phyloP scores from a whole-genome alignment of 75 land plant genomes.

The Sequoiadendron giganteum region DNA sequence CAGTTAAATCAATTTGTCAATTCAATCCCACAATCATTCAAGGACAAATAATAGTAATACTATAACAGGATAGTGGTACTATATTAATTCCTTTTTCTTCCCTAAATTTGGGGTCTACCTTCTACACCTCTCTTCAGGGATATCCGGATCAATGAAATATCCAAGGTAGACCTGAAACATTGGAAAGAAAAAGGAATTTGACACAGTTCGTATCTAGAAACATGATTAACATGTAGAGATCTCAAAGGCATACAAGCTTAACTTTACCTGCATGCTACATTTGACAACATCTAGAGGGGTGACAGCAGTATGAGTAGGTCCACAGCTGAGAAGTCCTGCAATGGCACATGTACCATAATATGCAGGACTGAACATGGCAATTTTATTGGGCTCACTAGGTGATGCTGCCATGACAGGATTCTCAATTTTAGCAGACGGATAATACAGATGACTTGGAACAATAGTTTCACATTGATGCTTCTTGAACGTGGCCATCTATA shows the following conservation, averaged over 20 bases:
- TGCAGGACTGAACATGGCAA: constrained; percentile 32
- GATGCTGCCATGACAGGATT: not conserved
- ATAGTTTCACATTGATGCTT: not conserved
- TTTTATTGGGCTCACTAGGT: constrained; percentile 18
- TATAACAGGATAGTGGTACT: not conserved
- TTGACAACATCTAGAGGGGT: constrained; percentile 47
- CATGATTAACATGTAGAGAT: not conserved
- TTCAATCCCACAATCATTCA: not conserved
- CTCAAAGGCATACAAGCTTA: not conserved
- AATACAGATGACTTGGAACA: not conserved
- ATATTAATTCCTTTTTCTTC: too few relatives aligned
- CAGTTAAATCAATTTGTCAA: not conserved
- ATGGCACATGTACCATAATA: constrained; percentile 30
- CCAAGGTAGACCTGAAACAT: too few relatives aligned
- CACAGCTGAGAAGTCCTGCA: constrained; percentile 38
- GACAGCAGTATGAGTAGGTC: constrained; percentile 38
- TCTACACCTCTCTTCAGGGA: too few relatives aligned
- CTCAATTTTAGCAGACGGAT: not conserved
- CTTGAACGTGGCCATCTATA: not conserved
- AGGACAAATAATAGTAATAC: not conserved
- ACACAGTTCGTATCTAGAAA: not conserved
- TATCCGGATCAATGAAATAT: too few relatives aligned
- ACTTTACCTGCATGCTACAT: constrained; percentile 35
- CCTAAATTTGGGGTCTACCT: too few relatives aligned
- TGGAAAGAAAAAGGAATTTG: too few relatives aligned